These are phyloP conservation scores for Scheffersomyces coipomensis DNA, from an alignment of 805 yeast species.

Conservation along the genomic window DNA sequence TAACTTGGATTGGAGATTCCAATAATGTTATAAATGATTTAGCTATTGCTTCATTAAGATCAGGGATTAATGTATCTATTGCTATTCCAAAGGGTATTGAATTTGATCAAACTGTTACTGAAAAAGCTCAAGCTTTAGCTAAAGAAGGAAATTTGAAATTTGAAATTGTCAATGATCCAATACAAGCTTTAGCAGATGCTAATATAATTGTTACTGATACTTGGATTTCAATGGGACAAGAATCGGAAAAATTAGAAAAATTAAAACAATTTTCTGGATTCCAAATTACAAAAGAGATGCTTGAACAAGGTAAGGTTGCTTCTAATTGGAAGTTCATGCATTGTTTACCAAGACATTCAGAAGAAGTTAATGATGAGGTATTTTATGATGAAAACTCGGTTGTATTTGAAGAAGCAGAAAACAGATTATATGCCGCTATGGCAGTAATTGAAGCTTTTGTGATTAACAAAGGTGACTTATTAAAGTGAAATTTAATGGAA, in stretches of 20 bases:
- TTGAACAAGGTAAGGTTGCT: constrained; percentile 55
- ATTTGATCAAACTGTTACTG: constrained; percentile 54
- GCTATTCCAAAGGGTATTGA: constrained; percentile 82
- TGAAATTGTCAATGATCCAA: constrained; percentile 68
- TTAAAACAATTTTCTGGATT: constrained; percentile 81
- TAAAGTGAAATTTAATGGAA: constrained; percentile 7
- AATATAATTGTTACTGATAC: constrained; percentile 92
- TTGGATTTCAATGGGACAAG: constrained; percentile 98
- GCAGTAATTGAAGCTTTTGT: constrained; percentile 91
- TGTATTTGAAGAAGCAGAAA: constrained; percentile 95
- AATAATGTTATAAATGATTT: constrained; percentile 94
- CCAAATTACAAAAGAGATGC: constrained; percentile 73
- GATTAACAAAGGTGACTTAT: constrained; percentile 68
- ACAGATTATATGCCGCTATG: constrained; percentile 93
- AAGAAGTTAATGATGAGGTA: constrained; percentile 92
- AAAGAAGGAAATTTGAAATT: constrained; percentile 43
- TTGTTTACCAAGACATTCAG: constrained; percentile 92
- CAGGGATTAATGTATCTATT: constrained; percentile 77
- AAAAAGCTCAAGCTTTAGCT: constrained; percentile 54
- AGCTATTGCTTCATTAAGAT: constrained; percentile 80
- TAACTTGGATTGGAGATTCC: constrained; percentile 97
- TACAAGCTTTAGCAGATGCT: constrained; percentile 69
- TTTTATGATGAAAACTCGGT: constrained; percentile 78
- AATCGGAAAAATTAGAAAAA: constrained; percentile 67
- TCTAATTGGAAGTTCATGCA: constrained; percentile 90